These are phyloP conservation scores for Byssoonygena ceratinophila DNA, from an alignment of 2,329 filamentous ascomycete genomes.

Conservation along the genomic window DNA sequence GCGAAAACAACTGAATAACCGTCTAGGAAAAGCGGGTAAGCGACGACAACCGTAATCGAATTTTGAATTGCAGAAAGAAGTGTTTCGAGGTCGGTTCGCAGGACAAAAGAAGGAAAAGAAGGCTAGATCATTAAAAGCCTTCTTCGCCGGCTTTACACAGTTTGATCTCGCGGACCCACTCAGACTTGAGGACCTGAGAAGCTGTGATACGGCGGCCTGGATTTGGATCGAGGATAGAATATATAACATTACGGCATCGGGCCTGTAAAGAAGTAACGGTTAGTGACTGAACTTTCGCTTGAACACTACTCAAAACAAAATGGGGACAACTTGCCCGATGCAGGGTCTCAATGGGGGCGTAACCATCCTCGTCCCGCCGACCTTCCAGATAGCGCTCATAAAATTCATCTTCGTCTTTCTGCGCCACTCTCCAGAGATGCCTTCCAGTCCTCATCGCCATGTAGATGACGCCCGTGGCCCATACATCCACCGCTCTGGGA, in stretches of 20 bases:
- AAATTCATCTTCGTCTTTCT: conserved; percentile 94
- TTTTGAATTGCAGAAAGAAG: background rate
- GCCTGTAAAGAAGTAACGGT: conserved; percentile 47
- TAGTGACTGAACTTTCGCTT: conserved; percentile 15
- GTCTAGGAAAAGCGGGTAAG: background rate
- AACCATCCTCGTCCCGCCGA: conserved; percentile 85
- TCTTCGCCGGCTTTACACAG: conserved; percentile 94
- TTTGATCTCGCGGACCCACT: conserved; percentile 97
- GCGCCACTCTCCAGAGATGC: conserved; percentile 93
- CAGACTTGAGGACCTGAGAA: conserved; percentile 91
- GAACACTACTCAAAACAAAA: conserved; percentile 7
- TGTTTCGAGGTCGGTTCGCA: background rate
- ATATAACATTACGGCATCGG: conserved; percentile 95
- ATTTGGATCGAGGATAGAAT: conserved; percentile 94
- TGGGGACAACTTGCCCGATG: conserved; percentile 62
- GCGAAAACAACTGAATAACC: background rate
- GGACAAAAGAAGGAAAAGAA: background rate
- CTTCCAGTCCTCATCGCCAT: conserved; percentile 98
- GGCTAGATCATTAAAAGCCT: conserved; percentile 52
- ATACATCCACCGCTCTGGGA: conserved; percentile 92
- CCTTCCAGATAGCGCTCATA: conserved; percentile 91
- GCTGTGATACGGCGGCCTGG: conserved; percentile 85
- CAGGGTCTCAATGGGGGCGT: conserved; percentile 88
- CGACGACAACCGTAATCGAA: background rate
- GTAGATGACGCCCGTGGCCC: conserved; percentile 97